A percentile compares a stretch with the other conserved stretches of the same genome.
Conservation (phyloP, 495 filamentous ascomycete species). For the Neurospora sp. region DNA sequence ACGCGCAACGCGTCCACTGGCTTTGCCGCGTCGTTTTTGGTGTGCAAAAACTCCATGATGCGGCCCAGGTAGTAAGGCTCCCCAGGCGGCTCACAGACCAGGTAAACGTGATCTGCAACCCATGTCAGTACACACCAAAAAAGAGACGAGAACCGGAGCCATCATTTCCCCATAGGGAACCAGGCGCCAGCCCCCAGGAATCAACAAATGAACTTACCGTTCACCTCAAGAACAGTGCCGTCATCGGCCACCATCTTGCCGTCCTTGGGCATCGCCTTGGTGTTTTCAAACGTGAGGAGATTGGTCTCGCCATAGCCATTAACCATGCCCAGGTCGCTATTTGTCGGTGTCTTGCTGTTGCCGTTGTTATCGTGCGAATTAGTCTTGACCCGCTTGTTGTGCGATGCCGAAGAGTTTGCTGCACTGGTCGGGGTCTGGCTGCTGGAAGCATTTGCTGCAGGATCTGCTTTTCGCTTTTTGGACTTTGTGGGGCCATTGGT, state of each 20-base stretch:
- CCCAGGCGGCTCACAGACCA: conserved; percentile 93
- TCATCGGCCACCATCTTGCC: conserved; percentile 82
- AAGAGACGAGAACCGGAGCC: conserved; percentile 3
- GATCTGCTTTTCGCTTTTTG: conserved; percentile 69
- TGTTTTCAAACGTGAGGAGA: conserved; percentile 77
- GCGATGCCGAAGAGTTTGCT: conserved; percentile 16
- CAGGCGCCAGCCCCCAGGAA: background rate
- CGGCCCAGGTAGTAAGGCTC: conserved; percentile 96
- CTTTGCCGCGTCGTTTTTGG: conserved; percentile 56
- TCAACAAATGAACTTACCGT: conserved; percentile 55
- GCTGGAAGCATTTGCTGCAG: conserved; percentile 27
- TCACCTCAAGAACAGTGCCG: conserved; percentile 68
- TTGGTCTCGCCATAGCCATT: conserved; percentile 49
- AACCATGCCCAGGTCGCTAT: conserved; percentile 6
- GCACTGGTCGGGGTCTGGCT: conserved; percentile 38
- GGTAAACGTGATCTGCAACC: conserved; percentile 81
- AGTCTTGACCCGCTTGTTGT: conserved; percentile 29
- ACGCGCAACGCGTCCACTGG: conserved; percentile 81
- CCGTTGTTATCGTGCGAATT: conserved; percentile 27
- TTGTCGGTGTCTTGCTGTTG: conserved; percentile 28
- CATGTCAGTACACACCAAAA: conserved; percentile 16
- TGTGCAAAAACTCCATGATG: conserved; percentile 94
- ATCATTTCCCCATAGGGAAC: background rate
- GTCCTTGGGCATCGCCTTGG: conserved; percentile 56
- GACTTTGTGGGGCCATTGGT: conserved; percentile 28